Base-by-base conservation (phyloP, 2,329 filamentous ascomycete species). In the Colletotrichum siamense region DNA sequence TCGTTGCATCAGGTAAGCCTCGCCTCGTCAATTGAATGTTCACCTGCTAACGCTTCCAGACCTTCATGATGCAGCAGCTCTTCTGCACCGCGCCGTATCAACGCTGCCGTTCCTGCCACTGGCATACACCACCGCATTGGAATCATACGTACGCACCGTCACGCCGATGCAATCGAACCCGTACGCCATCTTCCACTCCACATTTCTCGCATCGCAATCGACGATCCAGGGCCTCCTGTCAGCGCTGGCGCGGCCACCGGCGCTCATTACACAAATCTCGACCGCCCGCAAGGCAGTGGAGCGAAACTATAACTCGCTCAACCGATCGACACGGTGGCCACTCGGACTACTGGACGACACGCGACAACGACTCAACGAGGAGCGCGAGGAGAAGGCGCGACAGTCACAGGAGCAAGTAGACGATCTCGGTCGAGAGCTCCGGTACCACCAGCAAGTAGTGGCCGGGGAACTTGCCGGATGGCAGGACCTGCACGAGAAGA, bases 401-500 rank as follows among this genome's bases (percentile, higher is more conserved):
- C 92, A 93, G 78, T 92, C 91, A 26, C 91, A 93, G 78, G 85
- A 89, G 22, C 95, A 98, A 82, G 91, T 95, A 13, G 91, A 93
- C 24, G 91, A 92, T 59, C 85, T 98, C n/a, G 93, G 94, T 0
- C 92, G 92, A 68, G 97, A 99, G 84, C 87, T 99, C 71, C 89
- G 95, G 66, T 98, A 97, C 84, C 98, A 96, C 64, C 96, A 98
- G 86, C 95, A 98, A 84, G 95, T 96, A 16, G 96, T 99, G 28
- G 96, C 98, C 8, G 91, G 92, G 3, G 97, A 99, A 86, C 85
- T 99, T 72, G 97, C 97, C 1, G 96, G 95, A 18, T 99, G 97
- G 95, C 96, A 98, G 81, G 95, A 98, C 55, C 92, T 96, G 87
- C 93, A 98, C 81, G 95, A 95, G 79, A 92, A 91, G 81, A 92